Evolutionary conservation across 495 filamentous ascomycete genomes (phyloP).

Genomic region (Darksidea phi): DNA sequence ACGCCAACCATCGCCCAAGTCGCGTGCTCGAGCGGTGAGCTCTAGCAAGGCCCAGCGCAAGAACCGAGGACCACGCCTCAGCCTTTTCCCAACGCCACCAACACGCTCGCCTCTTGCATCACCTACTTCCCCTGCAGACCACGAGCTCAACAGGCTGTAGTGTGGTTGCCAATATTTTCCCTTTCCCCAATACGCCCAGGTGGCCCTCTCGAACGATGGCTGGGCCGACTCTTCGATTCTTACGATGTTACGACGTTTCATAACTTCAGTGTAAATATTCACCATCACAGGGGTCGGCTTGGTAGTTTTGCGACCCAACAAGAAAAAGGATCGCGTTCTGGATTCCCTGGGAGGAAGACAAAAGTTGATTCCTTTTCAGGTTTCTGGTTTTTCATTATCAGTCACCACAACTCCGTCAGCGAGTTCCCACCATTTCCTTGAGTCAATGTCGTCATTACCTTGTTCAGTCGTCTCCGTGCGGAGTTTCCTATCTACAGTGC

Average conservation of each 20-base stretch:
- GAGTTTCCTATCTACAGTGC: too few species aligned
- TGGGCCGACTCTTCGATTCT: slow-evolving; percentile 10
- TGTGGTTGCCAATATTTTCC: background rate
- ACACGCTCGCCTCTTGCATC: slow-evolving; percentile 11
- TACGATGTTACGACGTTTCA: slow-evolving; percentile 8
- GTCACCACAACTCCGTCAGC: too few species aligned
- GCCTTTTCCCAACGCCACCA: slow-evolving; percentile 29
- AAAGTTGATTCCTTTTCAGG: background rate
- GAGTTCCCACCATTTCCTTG: too few species aligned
- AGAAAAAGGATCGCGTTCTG: background rate
- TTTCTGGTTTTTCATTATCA: too few species aligned
- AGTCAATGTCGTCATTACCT: too few species aligned
- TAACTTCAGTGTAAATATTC: slow-evolving; percentile 19
- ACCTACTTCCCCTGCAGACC: background rate
- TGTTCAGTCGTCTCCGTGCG: too few species aligned
- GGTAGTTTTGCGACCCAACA: background rate
- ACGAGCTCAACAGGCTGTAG: background rate
- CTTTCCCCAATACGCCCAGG: background rate
- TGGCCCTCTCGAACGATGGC: slow-evolving; percentile 2
- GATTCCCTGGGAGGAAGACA: background rate
- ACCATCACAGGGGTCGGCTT: slow-evolving; percentile 4
- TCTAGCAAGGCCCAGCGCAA: slow-evolving; percentile 20
- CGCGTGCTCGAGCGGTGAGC: slow-evolving; percentile 19
- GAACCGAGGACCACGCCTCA: slow-evolving; percentile 19
- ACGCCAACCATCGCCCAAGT: slow-evolving; percentile 2